Percentiles rank a stretch among this genome's conserved stretches.
Evolutionary conservation across 495 filamentous ascomycete genomes (phyloP).

Genomic region (Mytilinidion resinicola): DNA sequence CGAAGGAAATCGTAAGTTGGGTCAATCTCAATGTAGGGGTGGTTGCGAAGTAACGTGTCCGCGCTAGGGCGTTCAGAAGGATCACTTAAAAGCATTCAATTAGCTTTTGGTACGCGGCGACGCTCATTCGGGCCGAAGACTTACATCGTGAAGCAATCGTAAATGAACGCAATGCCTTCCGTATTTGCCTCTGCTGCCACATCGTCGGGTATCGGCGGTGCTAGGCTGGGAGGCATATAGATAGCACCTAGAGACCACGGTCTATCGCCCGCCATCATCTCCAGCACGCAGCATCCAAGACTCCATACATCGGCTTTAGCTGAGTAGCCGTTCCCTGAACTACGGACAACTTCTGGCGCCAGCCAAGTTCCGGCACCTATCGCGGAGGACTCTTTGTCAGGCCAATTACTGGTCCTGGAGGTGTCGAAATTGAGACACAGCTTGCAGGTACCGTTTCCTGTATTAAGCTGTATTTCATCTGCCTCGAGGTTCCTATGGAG

Average conservation of each 20-base stretch:
- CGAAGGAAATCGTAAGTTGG: not conserved
- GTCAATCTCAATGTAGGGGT: not conserved
- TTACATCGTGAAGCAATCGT: slow-evolving; percentile 2
- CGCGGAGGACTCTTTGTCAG: slow-evolving; percentile 91
- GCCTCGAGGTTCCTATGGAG: slow-evolving; percentile 95
- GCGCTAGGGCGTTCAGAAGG: slow-evolving; percentile 2
- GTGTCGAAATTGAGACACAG: slow-evolving; percentile 98
- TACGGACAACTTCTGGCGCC: no score
- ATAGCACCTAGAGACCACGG: not conserved
- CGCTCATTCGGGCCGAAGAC: not conserved
- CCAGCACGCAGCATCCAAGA: not conserved
- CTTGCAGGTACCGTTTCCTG: slow-evolving; percentile 89
- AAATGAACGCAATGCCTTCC: not conserved
- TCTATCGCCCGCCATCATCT: not conserved
- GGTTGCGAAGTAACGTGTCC: not conserved
- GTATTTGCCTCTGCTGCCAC: not conserved
- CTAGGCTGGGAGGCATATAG: not conserved
- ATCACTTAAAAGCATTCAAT: not conserved
- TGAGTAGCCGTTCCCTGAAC: no score
- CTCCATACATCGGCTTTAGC: not conserved
- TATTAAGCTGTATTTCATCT: slow-evolving; percentile 92
- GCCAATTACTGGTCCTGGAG: slow-evolving; percentile 96
- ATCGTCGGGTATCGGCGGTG: slow-evolving; percentile 4
- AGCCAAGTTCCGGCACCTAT: slow-evolving; percentile 46
- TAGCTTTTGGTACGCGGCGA: no score